Conservation (phyloP, 208 protist species). For the Trypanosoma lewisi region DNA sequence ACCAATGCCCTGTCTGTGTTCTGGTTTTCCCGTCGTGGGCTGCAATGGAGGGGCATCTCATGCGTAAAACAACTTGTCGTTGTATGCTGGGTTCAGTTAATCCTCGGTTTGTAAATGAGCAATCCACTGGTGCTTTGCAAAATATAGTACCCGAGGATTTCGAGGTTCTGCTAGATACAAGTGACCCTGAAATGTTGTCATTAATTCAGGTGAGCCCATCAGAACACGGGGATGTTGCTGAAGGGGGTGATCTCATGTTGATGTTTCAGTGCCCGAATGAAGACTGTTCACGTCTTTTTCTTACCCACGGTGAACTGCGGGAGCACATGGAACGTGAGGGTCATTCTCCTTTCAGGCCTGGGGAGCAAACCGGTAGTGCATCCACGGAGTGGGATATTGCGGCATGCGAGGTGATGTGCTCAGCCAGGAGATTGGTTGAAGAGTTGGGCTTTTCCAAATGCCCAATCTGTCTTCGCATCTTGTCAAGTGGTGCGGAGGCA, state of each 20-base stretch:
- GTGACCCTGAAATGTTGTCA: constrained; percentile 12
- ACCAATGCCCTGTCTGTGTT: constrained; percentile 68
- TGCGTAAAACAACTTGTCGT: constrained; percentile 34
- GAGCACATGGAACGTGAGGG: constrained; percentile 41
- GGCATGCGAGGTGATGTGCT: constrained; percentile 52
- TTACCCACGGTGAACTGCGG: constrained; percentile 59
- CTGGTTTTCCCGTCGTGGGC: constrained; percentile 56
- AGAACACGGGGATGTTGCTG: constrained; percentile 2
- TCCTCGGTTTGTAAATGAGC: not conserved
- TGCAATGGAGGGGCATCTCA: constrained; percentile 42
- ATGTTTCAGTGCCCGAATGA: constrained; percentile 33
- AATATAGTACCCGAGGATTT: constrained; percentile 27
- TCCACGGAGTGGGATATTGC: not conserved
- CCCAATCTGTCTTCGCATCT: not conserved
- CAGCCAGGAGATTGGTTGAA: constrained; percentile 31
- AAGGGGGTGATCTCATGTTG: constrained; percentile 24
- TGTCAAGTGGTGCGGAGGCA: constrained; percentile 4
- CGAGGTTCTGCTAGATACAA: constrained; percentile 55
- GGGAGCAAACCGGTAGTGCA: not conserved
- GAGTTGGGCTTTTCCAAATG: constrained; percentile 14
- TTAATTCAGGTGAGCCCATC: not conserved
- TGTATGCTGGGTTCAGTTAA: constrained; percentile 21
- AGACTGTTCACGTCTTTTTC: constrained; percentile 47
- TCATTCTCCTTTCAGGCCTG: constrained; percentile 22
- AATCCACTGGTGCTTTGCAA: not conserved